Percentiles rank a stretch among this genome's conserved stretches.
These are phyloP conservation scores for Podospora pseudocomata DNA, from an alignment of 495 filamentous ascomycete species.

Conservation along the genomic window DNA sequence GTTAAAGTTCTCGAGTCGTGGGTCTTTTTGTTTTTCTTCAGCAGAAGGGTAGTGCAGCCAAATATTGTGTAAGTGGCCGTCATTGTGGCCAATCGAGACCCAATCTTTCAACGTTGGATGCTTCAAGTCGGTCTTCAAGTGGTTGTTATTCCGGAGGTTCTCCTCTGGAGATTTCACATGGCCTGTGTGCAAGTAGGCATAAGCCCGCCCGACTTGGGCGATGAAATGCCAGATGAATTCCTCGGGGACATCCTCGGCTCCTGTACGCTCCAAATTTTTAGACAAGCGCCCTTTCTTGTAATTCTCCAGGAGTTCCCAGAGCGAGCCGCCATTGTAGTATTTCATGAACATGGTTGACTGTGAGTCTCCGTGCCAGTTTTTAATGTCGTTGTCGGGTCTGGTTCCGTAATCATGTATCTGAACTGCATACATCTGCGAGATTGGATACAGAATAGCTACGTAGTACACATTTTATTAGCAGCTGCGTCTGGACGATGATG, in stretches of 20 bases:
- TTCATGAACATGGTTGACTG: constrained; percentile 16
- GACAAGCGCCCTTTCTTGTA: neutral
- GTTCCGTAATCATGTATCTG: constrained; percentile 5
- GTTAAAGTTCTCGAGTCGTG: neutral
- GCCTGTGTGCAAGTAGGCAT: constrained; percentile 16
- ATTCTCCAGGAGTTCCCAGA: neutral
- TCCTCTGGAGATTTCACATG: neutral
- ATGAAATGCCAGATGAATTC: constrained; percentile 25
- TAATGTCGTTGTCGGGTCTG: neutral
- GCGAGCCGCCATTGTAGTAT: constrained; percentile 22
- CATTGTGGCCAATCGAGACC: neutral
- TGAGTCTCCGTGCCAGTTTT: neutral
- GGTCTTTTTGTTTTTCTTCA: constrained; percentile 12
- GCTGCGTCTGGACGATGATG: neutral
- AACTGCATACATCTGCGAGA: constrained; percentile 14
- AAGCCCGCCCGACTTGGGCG: constrained; percentile 14
- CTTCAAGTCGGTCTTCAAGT: neutral
- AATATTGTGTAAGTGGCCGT: neutral
- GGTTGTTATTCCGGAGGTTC: neutral
- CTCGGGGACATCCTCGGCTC: constrained; percentile 5
- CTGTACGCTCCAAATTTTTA: constrained; percentile 6
- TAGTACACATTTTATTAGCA: neutral
- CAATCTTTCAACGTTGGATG: neutral
- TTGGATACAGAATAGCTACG: neutral
- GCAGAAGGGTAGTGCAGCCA: constrained; percentile 15